These are phyloP conservation scores for Isabelozyma rhagii DNA, from an alignment of 805 yeast species.

Conservation along the genomic window DNA sequence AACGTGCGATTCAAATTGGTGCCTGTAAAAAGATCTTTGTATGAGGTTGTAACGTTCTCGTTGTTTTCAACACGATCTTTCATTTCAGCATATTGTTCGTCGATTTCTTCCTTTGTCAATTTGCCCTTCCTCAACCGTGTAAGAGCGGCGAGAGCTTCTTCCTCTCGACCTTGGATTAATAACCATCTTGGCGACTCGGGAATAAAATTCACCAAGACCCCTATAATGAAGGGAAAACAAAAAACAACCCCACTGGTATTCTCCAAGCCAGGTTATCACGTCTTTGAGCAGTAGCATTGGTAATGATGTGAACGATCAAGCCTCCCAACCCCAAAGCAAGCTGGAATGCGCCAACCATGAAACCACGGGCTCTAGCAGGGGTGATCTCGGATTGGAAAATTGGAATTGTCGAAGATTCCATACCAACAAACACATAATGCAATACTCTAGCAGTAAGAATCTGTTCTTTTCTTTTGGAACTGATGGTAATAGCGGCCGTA, in stretches of 20 bases:
- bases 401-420: slow-evolving; percentile 31
- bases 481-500: too few species aligned
- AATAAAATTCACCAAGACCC: slow-evolving; percentile 45
- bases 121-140: too few species aligned
- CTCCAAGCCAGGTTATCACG: slow-evolving; percentile 17
- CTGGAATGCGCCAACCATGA: too few species aligned
- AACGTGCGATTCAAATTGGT: too few species aligned
- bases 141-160: slow-evolving; percentile 41
- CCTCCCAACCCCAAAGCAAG: neutral
- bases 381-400: slow-evolving; percentile 39
- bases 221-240: slow-evolving; percentile 17
- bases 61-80: too few species aligned
- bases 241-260: slow-evolving; percentile 31
- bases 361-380: slow-evolving; percentile 14
- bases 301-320: slow-evolving; percentile 9
- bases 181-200: slow-evolving; percentile 40
- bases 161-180: slow-evolving; percentile 14
- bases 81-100: too few species aligned
- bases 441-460: too few species aligned
- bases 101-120: too few species aligned
- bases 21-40: too few species aligned
- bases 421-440: too few species aligned
- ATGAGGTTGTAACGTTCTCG: too few species aligned
- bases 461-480: too few species aligned
- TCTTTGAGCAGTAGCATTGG: slow-evolving; percentile 17